Base-by-base conservation (phyloP, 164 flowering plant species). In the Vitis cinerea region DNA sequence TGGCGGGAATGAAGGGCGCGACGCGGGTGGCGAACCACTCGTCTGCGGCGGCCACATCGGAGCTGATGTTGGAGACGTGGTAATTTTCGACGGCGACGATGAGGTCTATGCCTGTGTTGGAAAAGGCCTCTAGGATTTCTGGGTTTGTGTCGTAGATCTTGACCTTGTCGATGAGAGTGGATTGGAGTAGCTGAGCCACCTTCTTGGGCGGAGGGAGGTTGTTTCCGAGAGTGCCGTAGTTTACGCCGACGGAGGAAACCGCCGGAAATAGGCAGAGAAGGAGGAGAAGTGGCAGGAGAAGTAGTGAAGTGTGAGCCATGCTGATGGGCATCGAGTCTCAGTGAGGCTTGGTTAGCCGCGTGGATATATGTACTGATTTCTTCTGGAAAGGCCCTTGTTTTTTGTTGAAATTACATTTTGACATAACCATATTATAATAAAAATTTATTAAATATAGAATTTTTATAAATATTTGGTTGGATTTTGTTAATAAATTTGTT, bases 81-180 rank as follows among this genome's bases (percentile, higher is more conserved):
- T 44, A 9, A 77, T 90, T 90, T 29, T 83, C 89, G 30, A 88
- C 86, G 27, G 90, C 81, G 10, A 90, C 90, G 49, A 83, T 78
- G 71, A 90, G 77, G 70, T 82, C 85, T 49, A 90, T 83, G 65
- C 85, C 87, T 55, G 90, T 83, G 87, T 87, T 86, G 78, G 96
- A 68, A 70, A 90, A 88, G 70, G 96, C 88, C 15, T 77, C 63
- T 44, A 90, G 85, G 73, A 90, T 81, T 23, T 83, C 83, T 1
- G 92, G 89, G 74, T 88, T 80, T 64, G 93, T 75, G 83, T 90
- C 93, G 64, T 85, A 90, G 80, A 90, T 87, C 63, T 86, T 90
- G 66, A 87, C 90, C 66, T 81, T 78, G 80, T 84, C 83, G 61
- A 90, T 73, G 77, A 81, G 74, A 1, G 87, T 84, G 68, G 88